A percentile compares a stretch with the other conserved stretches of the same genome.
These are phyloP conservation scores for Clohesyomyces aquaticus DNA, from an alignment of 495 filamentous ascomycete genomes.

Conservation along the genomic window DNA sequence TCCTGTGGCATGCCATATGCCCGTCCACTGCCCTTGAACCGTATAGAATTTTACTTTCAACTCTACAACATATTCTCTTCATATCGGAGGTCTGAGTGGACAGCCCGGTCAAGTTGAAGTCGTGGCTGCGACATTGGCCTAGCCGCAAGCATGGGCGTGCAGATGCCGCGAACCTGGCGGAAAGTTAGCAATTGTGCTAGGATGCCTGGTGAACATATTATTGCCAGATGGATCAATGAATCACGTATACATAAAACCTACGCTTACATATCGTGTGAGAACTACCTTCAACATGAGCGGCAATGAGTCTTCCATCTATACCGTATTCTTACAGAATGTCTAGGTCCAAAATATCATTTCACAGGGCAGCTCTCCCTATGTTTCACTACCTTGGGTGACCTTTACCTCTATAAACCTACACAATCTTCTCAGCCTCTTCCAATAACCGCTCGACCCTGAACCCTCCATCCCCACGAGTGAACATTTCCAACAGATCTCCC, in stretches of 20 bases:
- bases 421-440: slow-evolving; percentile 80
- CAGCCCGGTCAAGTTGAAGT: no score
- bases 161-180: no score
- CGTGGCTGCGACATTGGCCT: no score
- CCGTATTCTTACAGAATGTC: no score
- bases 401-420: slow-evolving; percentile 27
- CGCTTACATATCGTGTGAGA: background rate
- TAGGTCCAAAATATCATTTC: no score
- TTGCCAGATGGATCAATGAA: background rate
- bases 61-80: no score
- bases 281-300: no score
- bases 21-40: background rate
- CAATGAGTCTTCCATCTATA: no score
- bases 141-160: no score
- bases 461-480: slow-evolving; percentile 69
- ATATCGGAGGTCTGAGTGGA: no score
- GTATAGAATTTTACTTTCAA: no score
- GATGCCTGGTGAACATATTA: background rate
- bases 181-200: background rate
- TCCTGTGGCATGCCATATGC: background rate
- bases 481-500: slow-evolving; percentile 73
- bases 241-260: background rate
- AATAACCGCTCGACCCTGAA: slow-evolving; percentile 85
- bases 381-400: background rate
- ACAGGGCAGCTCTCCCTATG: no score